A percentile compares a stretch with the other conserved stretches of the same genome.
Evolutionary conservation across 2,329 filamentous ascomycete species (phyloP).

Genomic region (Trichophyton benhamiae): DNA sequence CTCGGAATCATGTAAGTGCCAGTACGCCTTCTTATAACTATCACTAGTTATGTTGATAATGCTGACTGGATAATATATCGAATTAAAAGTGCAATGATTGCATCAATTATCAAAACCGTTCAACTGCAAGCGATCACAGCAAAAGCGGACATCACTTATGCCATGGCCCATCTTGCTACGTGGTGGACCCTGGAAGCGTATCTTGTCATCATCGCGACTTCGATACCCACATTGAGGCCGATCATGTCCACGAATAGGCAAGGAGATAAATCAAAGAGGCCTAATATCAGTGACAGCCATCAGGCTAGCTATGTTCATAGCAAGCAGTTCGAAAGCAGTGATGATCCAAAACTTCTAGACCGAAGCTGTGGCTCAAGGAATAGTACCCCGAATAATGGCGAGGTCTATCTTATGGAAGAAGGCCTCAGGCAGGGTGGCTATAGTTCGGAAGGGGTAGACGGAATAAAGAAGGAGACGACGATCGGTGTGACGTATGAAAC

Average conservation of each 20-base stretch:
- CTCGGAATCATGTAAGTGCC: constrained; percentile 10
- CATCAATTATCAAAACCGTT: constrained; percentile 10
- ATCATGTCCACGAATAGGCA: constrained; percentile 3
- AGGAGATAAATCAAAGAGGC: not conserved
- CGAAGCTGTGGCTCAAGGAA: not conserved
- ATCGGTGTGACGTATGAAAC: not conserved
- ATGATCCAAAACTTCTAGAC: not conserved
- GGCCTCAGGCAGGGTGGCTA: not conserved
- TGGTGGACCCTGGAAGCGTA: constrained; percentile 11
- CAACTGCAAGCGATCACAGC: constrained; percentile 5
- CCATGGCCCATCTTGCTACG: constrained; percentile 5
- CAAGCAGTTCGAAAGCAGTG: not conserved
- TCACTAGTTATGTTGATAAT: not conserved
- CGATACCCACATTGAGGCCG: constrained; percentile 9
- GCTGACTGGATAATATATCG: not conserved
- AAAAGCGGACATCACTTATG: constrained; percentile 9
- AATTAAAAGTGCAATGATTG: constrained; percentile 6
- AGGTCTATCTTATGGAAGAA: not conserved
- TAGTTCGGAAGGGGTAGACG: not conserved
- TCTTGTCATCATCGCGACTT: constrained; percentile 12
- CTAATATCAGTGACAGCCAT: not conserved
- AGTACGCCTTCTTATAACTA: not conserved
- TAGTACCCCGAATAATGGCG: not conserved
- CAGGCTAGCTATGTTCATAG: not conserved
- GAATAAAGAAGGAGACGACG: not conserved